Conservation (phyloP, 1,139 yeast species). For the Saccharomyces hybrid region DNA sequence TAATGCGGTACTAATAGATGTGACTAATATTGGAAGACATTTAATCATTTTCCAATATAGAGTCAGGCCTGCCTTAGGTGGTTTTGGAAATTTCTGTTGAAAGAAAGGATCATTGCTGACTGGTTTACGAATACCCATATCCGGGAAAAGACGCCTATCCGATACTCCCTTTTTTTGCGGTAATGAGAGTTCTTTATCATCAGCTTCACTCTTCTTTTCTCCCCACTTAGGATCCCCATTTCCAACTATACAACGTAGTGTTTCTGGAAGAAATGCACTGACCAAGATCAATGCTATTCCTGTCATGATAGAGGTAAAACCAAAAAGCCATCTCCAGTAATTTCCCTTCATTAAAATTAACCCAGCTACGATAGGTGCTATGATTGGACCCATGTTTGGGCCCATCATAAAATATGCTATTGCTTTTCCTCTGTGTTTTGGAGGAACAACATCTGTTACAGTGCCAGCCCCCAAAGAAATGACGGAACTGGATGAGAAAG, state of each 20-base stretch:
- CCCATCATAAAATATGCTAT: constrained; percentile 53
- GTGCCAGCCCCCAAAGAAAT: constrained; percentile 54
- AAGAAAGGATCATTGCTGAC: constrained; percentile 20
- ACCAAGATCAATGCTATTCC: constrained; percentile 37
- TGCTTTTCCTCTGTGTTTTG: constrained; percentile 43
- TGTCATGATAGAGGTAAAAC: constrained; percentile 43
- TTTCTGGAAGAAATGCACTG: constrained; percentile 45
- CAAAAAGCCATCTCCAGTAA: constrained; percentile 54
- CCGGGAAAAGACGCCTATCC: constrained; percentile 14
- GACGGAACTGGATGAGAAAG: constrained; percentile 50
- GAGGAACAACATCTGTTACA: constrained; percentile 44
- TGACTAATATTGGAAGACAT: constrained; percentile 41
- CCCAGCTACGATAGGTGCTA: constrained; percentile 47
- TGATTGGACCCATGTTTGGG: constrained; percentile 51
- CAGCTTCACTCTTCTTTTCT: not conserved
- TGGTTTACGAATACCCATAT: constrained; percentile 27
- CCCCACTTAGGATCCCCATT: constrained; percentile 37
- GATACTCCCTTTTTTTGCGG: constrained; percentile 4
- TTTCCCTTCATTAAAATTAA: constrained; percentile 34
- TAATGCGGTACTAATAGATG: constrained; percentile 45
- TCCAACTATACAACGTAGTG: constrained; percentile 49
- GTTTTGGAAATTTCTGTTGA: constrained; percentile 35
- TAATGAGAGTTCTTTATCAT: constrained; percentile 7
- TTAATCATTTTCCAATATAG: constrained; percentile 36
- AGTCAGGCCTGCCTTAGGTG: constrained; percentile 42